Evolutionary conservation across 140 eudicot genomes (phyloP), one percentile per base, ranked within the genome.

Genomic region (Oenanthe javanica): DNA sequence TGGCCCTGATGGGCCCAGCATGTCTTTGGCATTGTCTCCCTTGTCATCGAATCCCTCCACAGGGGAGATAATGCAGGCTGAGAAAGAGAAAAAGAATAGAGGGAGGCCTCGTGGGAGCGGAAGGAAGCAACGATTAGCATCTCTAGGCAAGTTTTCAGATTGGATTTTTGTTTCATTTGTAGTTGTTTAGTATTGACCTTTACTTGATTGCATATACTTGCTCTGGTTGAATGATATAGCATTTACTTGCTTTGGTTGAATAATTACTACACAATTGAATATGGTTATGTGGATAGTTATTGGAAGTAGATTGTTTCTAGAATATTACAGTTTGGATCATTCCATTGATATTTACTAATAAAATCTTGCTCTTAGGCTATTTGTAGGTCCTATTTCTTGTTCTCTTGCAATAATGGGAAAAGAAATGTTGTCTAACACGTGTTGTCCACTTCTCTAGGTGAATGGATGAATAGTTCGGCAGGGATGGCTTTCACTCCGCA

Each of bases 91-190:
- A 42, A 83, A 82, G 80, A 83, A 81, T 54, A 84, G 93, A 45
- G 99, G 99, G 11, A 82, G 99, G 81, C 99, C 99, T 49, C 94
- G 82, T 75, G 99, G 99, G 40, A 90, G 84, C 81, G 99, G 99
- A 73, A 83, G 99, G 93, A 94, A 94, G 79, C 99, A 94, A 78
- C 89, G 83, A 50, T 89, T 94, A 74, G 94, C 99, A 2, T 85
- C 89, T 76, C 88, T 88, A 86, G 99, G 99, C 91, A 82, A 84
- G 86, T 63, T 72, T 75, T 25, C 16, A 38, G 72, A 47, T 23
- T 47, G 55, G 11, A 42, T 72, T 72, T 5, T 72, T 19, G 21
- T 21, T 46, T 40, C 15, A 10, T 46, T 40, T 71, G 13, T 18
- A 16, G 45, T 5, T 73, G 16, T 14, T 12, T 67, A 23, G 21